A percentile compares a stretch with the other conserved stretches of the same genome.
Conservation (phyloP, 2,329 filamentous ascomycete species). For the Magnaporthales sp. region DNA sequence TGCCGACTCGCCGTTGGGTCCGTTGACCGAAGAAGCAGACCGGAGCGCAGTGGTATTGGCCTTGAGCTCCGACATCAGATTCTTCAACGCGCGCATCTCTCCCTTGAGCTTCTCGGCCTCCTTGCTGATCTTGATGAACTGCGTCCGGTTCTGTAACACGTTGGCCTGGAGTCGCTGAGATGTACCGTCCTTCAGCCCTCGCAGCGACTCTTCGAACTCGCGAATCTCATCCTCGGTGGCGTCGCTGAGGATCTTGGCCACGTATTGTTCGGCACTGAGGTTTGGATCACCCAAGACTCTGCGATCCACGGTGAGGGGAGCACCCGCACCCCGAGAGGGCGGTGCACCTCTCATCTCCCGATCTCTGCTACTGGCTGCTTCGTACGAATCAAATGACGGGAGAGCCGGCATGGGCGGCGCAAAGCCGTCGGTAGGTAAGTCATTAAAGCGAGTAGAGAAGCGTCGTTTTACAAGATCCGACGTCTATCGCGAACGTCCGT, state of each 20-base stretch:
- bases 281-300: slow-evolving; percentile 73
- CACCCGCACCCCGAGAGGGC: slow-evolving; percentile 40
- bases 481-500: slow-evolving; percentile 32
- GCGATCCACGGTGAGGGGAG: slow-evolving; percentile 58
- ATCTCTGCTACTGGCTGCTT: slow-evolving; percentile 26
- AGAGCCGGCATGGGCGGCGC: slow-evolving; percentile 66
- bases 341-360: slow-evolving; percentile 36
- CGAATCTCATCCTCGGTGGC: slow-evolving; percentile 82
- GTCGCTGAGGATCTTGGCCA: slow-evolving; percentile 66
- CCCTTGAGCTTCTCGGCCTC: slow-evolving; percentile 96
- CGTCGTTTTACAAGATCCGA: slow-evolving; percentile 85
- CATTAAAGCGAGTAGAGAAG: slow-evolving; percentile 89
- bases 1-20: slow-evolving; percentile 28
- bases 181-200: slow-evolving; percentile 68
- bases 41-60: slow-evolving; percentile 61
- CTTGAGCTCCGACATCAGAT: slow-evolving; percentile 88
- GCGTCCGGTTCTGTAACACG: slow-evolving; percentile 91
- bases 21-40: slow-evolving; percentile 37
- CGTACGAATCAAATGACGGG: slow-evolving; percentile 52
- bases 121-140: slow-evolving; percentile 99
- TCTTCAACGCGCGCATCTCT: slow-evolving; percentile 86
- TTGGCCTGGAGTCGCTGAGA: slow-evolving; percentile 85
- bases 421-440: slow-evolving; percentile 62
- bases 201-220: slow-evolving; percentile 68
- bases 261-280: slow-evolving; percentile 71